phyloP scores from a whole-genome alignment of 306 rosid genomes.

The Potentilla sterilis region DNA sequence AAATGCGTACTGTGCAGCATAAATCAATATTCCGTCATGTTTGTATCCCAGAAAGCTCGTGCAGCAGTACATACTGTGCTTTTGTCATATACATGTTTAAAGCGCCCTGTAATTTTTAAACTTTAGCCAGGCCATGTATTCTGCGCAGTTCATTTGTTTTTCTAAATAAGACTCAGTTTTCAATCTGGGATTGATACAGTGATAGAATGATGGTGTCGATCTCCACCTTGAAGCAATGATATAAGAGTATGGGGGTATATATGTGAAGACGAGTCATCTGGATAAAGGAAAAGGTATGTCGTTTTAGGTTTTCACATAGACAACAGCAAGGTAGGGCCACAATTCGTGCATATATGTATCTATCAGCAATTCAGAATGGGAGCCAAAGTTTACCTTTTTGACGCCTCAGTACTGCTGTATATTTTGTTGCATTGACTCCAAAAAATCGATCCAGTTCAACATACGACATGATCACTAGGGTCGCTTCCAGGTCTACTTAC shows the following conservation, averaged over 20 bases:
- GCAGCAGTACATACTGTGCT: not conserved
- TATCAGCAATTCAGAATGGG: constrained; percentile 35
- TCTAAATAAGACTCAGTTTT: not conserved
- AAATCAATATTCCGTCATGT: not conserved
- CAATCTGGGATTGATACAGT: constrained; percentile 12
- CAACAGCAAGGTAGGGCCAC: constrained; percentile 26
- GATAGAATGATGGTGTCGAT: constrained; percentile 56
- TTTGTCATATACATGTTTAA: not conserved
- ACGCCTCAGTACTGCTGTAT: constrained; percentile 25
- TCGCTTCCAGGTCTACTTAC: constrained; percentile 14
- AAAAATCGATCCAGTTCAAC: constrained; percentile 17
- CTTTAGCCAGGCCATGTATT: not conserved
- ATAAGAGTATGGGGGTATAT: constrained; percentile 8
- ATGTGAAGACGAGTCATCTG: constrained; percentile 21
- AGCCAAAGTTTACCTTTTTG: constrained; percentile 46
- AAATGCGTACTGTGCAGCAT: not conserved
- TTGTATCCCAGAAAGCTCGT: not conserved
- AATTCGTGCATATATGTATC: constrained; percentile 25
- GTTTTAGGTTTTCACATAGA: not conserved
- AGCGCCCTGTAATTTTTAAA: not conserved
- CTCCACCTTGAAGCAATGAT: constrained; percentile 33
- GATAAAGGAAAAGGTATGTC: constrained; percentile 25
- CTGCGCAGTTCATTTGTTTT: not conserved
- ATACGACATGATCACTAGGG: constrained; percentile 15
- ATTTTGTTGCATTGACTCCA: constrained; percentile 53